Evolutionary conservation across 495 filamentous ascomycete genomes (phyloP), one percentile per base, ranked within the genome.

Genomic region (Penicillium nucicola): DNA sequence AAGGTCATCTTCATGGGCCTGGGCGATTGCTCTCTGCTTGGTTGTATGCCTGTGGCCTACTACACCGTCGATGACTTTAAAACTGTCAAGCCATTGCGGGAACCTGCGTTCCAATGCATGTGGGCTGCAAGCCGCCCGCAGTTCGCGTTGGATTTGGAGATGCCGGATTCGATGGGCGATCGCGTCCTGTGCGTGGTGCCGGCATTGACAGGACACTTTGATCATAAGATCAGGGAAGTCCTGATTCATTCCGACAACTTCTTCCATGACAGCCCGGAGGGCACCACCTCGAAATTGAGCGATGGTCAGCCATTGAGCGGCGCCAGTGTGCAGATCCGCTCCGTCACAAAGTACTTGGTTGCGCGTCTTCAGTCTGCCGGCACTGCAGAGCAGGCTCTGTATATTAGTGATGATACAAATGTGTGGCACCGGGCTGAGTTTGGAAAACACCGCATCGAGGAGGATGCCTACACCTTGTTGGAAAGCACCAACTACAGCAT

Each of bases 401-500:
- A 84, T 56, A 78, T 86, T 28, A 89, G 87, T 11, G 81, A 87
- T 56, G 91, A 98, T 63, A 82, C 89, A 22, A 71, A 76, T 25
- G 85, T 77, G 22, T 98, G 93, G 93, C 87, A 96, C 61, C 84
- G 89, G n/a, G 93, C 92, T 41, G 78, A 92, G 53, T 97, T 98
- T 67, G 86, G 85, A 25, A 80, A 82, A 25, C 88, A 92, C 62
- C 84, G 83, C 36, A 65, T 98, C 19, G 80, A 87, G 57, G 80
- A 97, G 64, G 82, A 93, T 59, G 90, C 89, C 12, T 98, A 97
- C 62, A 98, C 93, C 1, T 77, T 97, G 18, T 76, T 98, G 23
- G 92, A 97, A 70, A 92, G 89, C 53, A 97, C 93, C 14, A 89
- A 95, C 56, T 96, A 97, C 75, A 96, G 92, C 71, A 89, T 98